Evolutionary conservation across 108 stramenopile species (phyloP).

Genomic region (Nitzschia palea): DNA sequence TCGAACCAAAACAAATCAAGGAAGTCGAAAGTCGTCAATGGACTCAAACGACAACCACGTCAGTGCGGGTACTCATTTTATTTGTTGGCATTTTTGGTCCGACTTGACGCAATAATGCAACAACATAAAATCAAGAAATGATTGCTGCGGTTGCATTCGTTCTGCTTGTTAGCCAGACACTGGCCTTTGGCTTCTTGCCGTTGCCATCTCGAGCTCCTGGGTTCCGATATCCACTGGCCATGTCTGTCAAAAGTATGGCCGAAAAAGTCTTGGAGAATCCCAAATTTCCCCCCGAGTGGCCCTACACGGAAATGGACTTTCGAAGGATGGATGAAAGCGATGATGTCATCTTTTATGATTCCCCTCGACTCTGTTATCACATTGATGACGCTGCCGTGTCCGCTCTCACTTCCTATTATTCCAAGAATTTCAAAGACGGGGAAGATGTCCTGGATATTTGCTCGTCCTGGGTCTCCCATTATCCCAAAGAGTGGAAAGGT

Average conservation of each 20-base stretch:
- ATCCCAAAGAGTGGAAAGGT: slow-evolving; percentile 74
- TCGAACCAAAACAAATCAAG: too few species aligned
- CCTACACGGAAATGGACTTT: slow-evolving; percentile 74
- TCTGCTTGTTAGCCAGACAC: not conserved
- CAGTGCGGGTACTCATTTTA: too few species aligned
- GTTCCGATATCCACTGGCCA: slow-evolving; percentile 30
- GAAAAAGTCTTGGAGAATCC: slow-evolving; percentile 70
- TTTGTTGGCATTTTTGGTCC: too few species aligned
- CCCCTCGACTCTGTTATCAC: slow-evolving; percentile 76
- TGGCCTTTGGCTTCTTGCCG: slow-evolving; percentile 28
- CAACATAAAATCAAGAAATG: not conserved
- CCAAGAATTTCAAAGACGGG: slow-evolving; percentile 67
- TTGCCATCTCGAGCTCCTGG: slow-evolving; percentile 33
- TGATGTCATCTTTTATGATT: slow-evolving; percentile 75
- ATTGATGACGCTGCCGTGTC: slow-evolving; percentile 81
- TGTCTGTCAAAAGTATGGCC: slow-evolving; percentile 36
- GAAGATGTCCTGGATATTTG: slow-evolving; percentile 94
- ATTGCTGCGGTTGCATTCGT: not conserved
- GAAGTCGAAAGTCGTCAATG: too few species aligned
- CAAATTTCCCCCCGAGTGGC: slow-evolving; percentile 82
- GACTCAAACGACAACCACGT: too few species aligned
- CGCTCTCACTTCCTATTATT: slow-evolving; percentile 81
- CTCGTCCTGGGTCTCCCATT: slow-evolving; percentile 90
- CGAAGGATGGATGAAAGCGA: slow-evolving; percentile 67
- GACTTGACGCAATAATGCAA: too few species aligned